Evolutionary conservation across 352 stramenopile species (phyloP).

Genomic region (Phytopythium ostracodes): DNA sequence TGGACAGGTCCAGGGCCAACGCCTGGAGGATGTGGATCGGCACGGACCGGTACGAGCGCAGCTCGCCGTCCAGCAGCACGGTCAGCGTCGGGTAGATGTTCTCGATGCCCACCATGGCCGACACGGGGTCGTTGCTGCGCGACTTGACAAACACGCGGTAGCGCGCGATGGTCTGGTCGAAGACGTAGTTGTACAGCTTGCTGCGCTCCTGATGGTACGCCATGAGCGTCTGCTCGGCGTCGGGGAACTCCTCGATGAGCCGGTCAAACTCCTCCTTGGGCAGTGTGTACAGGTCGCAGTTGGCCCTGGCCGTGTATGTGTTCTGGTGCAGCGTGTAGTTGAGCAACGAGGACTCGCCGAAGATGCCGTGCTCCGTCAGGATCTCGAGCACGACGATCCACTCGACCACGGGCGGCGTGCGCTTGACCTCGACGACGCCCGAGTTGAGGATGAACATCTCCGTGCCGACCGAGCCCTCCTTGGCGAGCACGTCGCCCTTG

Average conservation of each 20-base stretch:
- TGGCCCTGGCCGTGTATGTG: conserved; percentile 66
- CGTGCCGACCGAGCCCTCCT: conserved; percentile 57
- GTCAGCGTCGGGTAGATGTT: conserved; percentile 70
- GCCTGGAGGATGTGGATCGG: conserved; percentile 51
- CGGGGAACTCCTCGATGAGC: conserved; percentile 76
- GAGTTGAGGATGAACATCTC: conserved; percentile 85
- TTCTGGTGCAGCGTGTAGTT: conserved; percentile 75
- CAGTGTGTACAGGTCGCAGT: conserved; percentile 73
- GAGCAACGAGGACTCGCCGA: conserved; percentile 64
- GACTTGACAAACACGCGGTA: conserved; percentile 62
- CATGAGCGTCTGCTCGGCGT: conserved; percentile 56
- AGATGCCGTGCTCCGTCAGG: conserved; percentile 59
- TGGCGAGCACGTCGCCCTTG: conserved; percentile 56
- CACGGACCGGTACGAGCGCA: conserved; percentile 60
- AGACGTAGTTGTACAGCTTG: conserved; percentile 59
- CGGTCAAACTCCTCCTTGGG: conserved; percentile 79
- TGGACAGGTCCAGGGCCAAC: conserved; percentile 66
- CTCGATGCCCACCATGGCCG: conserved; percentile 46
- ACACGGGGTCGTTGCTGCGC: conserved; percentile 50
- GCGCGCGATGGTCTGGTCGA: conserved; percentile 61
- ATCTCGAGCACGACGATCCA: conserved; percentile 79
- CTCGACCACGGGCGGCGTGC: conserved; percentile 37
- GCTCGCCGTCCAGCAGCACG: conserved; percentile 52
- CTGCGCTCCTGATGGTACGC: conserved; percentile 61
- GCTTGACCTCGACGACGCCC: conserved; percentile 66